Base-by-base conservation (phyloP, 1,284 basidiomycete genomes). In the Chiua sp. region DNA sequence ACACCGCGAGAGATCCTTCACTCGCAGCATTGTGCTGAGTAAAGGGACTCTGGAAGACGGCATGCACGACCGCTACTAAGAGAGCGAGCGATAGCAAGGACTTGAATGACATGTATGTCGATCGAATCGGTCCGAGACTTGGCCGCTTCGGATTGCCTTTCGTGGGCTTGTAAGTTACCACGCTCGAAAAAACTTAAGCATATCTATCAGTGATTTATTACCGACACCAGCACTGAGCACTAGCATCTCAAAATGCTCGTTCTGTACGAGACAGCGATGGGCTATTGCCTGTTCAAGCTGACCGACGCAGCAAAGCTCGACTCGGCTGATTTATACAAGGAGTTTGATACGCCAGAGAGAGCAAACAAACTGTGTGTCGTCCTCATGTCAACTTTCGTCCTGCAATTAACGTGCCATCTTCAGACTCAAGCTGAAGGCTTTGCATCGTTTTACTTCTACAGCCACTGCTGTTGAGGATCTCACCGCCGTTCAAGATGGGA, bases 381-480 rank as follows among this genome's bases (percentile, higher is more conserved):
- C 48, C 51, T 59, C 42, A 49, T 55, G 46, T 55, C 53, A 7
- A 15, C 44, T 51, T 60, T 55, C 49, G 28, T 56, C 56, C 42
- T 42, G 32, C 51, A 44, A 55, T 56, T 55, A 35, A 64, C 47
- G 13, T 46, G 18, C 54, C 18, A 35, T 12, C 26, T 35, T 33
- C 44, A 97, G 96, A 53, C 81, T 98, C 63, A 98, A 98, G 80
- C 82, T 99, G 60, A 94, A 97, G 75, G 94, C 95, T 47, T 84
- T 99, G 59, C 97, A 99, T 80, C 92, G 95, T 57, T 99, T 99
- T 79, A 92, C 92, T 42, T 97, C 95, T 51, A 98, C 97, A 13
- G 98, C 94, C 32, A 90, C 91, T 26, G 97, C 98, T n/a, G 97
- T 99, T n/a, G 96, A 98, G 78, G 97, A 98, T 75, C 90, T 98